Conservation (phyloP, 306 rosid genomes). For the Calophaca sinica region DNA sequence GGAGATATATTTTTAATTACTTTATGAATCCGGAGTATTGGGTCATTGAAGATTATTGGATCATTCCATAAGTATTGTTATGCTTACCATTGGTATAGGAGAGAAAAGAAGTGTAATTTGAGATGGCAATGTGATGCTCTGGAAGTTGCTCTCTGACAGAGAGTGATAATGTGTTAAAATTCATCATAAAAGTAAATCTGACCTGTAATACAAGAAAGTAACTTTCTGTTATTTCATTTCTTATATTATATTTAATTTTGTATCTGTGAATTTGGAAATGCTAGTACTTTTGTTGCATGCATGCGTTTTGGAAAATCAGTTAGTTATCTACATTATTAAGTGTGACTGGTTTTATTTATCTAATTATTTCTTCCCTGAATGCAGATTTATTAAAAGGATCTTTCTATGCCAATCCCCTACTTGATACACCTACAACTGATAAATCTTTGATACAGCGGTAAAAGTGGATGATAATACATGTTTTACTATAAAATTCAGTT, state of each 20-base stretch:
- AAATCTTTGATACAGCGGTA: constrained; percentile 78
- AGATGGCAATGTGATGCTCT: background rate
- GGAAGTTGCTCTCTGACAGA: constrained; percentile 3
- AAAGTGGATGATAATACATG: background rate
- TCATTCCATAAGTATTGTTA: background rate
- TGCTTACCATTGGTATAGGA: background rate
- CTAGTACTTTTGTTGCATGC: constrained; percentile 7
- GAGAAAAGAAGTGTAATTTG: background rate
- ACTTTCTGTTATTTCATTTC: background rate
- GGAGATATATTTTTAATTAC: constrained; percentile 2
- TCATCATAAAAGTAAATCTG: constrained; percentile 26
- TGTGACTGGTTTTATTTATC: constrained; percentile 18
- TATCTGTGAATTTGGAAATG: constrained; percentile 27
- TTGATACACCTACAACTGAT: constrained; percentile 85
- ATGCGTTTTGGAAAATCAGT: constrained; percentile 30
- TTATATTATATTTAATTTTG: constrained; percentile 1
- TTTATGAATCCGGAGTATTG: constrained; percentile 1
- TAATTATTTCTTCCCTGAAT: constrained; percentile 23
- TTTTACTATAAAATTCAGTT: constrained; percentile 31
- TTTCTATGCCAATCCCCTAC: constrained; percentile 90
- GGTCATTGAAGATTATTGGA: constrained; percentile 31
- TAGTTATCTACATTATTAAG: constrained; percentile 28
- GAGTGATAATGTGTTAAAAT: constrained; percentile 15
- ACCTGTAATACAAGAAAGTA: background rate
- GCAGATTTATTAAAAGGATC: constrained; percentile 92